Conservation (phyloP, 2,329 filamentous ascomycete genomes). For the Stemphylium beticola region DNA sequence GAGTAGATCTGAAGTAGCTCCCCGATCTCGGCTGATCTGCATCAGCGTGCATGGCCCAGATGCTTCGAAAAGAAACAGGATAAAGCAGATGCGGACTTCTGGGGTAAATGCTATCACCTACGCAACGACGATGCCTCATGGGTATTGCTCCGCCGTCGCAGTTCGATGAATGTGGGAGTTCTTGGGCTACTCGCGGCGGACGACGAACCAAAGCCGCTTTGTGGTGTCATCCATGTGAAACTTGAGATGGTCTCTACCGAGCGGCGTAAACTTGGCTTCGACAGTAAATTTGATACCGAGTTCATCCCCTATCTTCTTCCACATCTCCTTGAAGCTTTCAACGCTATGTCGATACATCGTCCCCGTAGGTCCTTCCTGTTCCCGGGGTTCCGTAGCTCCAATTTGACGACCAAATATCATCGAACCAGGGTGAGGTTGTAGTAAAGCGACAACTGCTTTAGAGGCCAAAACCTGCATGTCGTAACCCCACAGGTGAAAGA, state of each 20-base stretch:
- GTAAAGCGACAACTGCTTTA: conserved; percentile 41
- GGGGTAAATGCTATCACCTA: background rate
- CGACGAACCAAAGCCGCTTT: conserved; percentile 27
- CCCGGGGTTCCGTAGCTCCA: conserved; percentile 41
- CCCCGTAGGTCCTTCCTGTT: conserved; percentile 21
- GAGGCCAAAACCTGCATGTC: conserved; percentile 41
- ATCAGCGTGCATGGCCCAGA: background rate
- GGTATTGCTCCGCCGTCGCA: background rate
- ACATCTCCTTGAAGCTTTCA: conserved; percentile 45
- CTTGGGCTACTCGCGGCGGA: conserved; percentile 26
- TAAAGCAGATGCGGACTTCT: background rate
- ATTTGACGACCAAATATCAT: conserved; percentile 62
- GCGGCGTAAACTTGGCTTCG: conserved; percentile 20
- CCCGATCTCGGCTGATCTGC: background rate
- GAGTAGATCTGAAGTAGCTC: background rate
- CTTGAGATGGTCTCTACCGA: conserved; percentile 12
- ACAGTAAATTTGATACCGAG: conserved; percentile 37
- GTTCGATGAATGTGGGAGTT: background rate
- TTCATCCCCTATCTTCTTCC: conserved; percentile 46
- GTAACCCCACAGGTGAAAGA: conserved; percentile 52
- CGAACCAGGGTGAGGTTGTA: conserved; percentile 50
- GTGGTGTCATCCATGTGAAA: conserved; percentile 21
- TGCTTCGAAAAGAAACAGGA: background rate
- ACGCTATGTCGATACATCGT: conserved; percentile 44
- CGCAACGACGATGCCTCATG: background rate